Base-by-base conservation (phyloP, 2,329 filamentous ascomycete species). In the Fusarium sp. region DNA sequence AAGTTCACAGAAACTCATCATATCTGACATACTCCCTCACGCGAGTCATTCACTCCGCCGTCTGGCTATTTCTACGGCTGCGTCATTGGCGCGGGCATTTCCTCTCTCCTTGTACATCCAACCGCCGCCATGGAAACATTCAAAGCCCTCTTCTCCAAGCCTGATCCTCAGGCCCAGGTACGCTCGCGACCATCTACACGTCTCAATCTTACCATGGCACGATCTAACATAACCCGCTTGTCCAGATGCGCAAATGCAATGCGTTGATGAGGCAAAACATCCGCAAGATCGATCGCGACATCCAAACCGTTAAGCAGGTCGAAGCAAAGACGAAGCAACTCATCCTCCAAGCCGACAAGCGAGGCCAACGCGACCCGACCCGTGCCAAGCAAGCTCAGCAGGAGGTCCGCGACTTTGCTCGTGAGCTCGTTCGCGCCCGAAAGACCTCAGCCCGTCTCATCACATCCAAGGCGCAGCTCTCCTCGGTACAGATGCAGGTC, bases 401-500 rank as follows among this genome's bases (percentile, higher is more conserved):
- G 68, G 95, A 98, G 76, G 92, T 92, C 40, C 93, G 96, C 71
- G 90, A 91, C 68, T 97, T 97, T 79, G 96, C 96, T 24, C 87
- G 89, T 70, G 95, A 97, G 80, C 87, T 98, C 49, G 88, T 98
- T 67, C 90, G 92, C 52, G 88, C 93, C 62, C 92, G 96, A 68
- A 92, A 91, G 77, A 90, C 94, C 67, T 86, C 86, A 19, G 82
- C 85, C 30, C 89, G 96, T 6, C 86, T 98, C 39, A 85, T 91
- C 19, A 98, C 95, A 0, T 91, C 90, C 74, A 96, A 96, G 78
- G 96, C 96, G 3, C 96, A 98, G 81, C 87, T 99, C 47, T 90
- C 90, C 77, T 95, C 91, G 71, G 95, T 99, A 43, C 91, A 95
- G 80, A 97, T 98, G 94, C 96, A 98, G 81, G 95, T 99, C 75